phyloP scores from a whole-genome alignment of 2,329 filamentous ascomycete species.

The Alternaria novae-zelandiae region DNA sequence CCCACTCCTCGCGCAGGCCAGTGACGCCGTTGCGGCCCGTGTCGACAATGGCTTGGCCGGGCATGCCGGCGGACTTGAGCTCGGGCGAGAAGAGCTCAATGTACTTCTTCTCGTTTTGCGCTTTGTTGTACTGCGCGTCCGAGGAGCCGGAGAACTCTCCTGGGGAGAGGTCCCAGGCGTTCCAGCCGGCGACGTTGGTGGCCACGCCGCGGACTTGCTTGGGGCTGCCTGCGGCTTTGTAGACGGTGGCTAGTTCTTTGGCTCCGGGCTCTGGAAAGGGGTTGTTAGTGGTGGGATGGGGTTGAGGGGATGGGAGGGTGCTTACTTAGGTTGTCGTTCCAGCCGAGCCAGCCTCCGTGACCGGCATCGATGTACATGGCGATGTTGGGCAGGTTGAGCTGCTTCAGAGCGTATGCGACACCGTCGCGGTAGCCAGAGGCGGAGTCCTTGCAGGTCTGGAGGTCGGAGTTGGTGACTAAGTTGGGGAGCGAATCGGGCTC shows the following conservation, averaged over 20 bases:
- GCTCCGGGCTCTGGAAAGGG: conserved; percentile 53
- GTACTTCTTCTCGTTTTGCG: conserved; percentile 61
- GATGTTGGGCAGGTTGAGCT: conserved; percentile 67
- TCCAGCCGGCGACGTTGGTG: conserved; percentile 67
- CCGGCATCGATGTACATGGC: conserved; percentile 70
- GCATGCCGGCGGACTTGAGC: conserved; percentile 56
- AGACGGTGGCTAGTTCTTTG: conserved; percentile 56
- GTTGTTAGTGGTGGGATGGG: background rate
- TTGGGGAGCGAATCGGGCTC: conserved; percentile 70
- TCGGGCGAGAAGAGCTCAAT: conserved; percentile 60
- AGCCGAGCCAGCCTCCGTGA: conserved; percentile 71
- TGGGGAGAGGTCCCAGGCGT: conserved; percentile 57
- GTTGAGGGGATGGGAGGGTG: conserved; percentile 5
- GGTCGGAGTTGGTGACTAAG: conserved; percentile 65
- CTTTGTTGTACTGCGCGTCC: conserved; percentile 50
- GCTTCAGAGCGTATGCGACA: conserved; percentile 64
- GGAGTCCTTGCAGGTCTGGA: conserved; percentile 63
- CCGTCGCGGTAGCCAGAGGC: conserved; percentile 64
- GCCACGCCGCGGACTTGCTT: conserved; percentile 59
- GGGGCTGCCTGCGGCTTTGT: conserved; percentile 57
- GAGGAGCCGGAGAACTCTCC: conserved; percentile 45
- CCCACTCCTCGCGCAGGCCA: conserved; percentile 60
- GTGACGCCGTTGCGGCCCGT: conserved; percentile 64
- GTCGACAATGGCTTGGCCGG: conserved; percentile 63
- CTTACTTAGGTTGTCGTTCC: conserved; percentile 63